A percentile compares a stretch with the other conserved stretches of the same genome.
Conservation (phyloP, 306 rosid species). For the Ormosia semicastrata region DNA sequence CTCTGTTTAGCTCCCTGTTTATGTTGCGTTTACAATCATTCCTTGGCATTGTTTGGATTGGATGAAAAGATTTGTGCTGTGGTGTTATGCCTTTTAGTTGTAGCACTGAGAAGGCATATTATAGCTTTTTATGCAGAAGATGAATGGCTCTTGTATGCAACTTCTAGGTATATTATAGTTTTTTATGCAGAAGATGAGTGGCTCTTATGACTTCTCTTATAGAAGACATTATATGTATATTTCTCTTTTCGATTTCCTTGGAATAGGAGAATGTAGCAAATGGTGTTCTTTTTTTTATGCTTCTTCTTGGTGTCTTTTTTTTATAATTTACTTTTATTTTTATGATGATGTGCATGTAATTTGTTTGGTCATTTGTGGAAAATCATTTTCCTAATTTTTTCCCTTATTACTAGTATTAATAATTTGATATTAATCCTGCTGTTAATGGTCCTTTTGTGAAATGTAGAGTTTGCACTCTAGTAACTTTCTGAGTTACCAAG, state of each 20-base stretch:
- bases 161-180: not conserved
- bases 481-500: not conserved
- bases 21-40: not conserved
- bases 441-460: not conserved
- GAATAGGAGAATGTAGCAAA: not conserved
- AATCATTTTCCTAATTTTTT: not conserved
- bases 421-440: not conserved
- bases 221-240: not conserved
- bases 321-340: not conserved
- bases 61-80: not conserved
- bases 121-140: not conserved
- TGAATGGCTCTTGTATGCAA: not conserved
- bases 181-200: not conserved
- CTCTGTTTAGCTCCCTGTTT: not conserved
- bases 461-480: slow-evolving; percentile 5
- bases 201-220: not conserved
- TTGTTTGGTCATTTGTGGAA: not conserved
- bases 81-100: not conserved
- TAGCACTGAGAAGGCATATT: not conserved
- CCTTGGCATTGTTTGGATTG: not conserved
- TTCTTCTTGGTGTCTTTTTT: not conserved
- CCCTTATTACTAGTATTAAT: not conserved
- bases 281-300: not conserved
- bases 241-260: not conserved
- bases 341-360: not conserved